These are phyloP conservation scores for Podospora pseudopauciseta DNA, from an alignment of 495 filamentous ascomycete genomes.

Conservation along the genomic window DNA sequence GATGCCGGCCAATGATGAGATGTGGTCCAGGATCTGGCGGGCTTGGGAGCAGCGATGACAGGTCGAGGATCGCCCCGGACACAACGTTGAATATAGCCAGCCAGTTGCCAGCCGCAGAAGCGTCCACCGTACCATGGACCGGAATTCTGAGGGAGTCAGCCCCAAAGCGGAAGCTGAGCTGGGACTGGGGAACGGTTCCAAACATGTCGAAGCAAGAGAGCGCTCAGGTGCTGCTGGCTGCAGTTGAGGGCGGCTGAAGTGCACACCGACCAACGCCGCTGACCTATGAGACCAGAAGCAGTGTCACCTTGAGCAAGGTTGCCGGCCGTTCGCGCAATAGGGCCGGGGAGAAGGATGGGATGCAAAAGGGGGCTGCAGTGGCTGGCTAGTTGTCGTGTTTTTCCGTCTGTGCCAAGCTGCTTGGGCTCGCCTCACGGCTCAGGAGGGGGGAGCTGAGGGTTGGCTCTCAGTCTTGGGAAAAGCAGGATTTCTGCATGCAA, in stretches of 20 bases:
- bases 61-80: slow-evolving; percentile 8
- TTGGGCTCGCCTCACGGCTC: neutral
- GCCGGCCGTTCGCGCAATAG: slow-evolving; percentile 9
- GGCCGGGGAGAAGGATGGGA: neutral
- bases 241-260: slow-evolving; percentile 10
- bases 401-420: neutral
- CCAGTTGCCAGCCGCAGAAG: neutral
- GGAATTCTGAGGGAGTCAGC: slow-evolving; percentile 5
- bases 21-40: neutral
- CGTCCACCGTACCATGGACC: neutral
- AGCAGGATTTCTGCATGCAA: slow-evolving; percentile 5
- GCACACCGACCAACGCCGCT: slow-evolving; percentile 8
- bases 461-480: neutral
- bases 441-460: neutral
- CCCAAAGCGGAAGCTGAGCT: slow-evolving; percentile 14
- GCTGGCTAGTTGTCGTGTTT: neutral
- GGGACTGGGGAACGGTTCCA: neutral
- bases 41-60: neutral
- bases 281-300: neutral
- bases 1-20: neutral
- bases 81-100: slow-evolving; percentile 6
- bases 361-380: neutral
- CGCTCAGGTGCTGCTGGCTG: slow-evolving; percentile 1
- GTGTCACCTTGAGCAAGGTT: slow-evolving; percentile 18
- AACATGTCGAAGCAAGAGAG: neutral